A percentile compares a stretch with the other conserved stretches of the same genome.
phyloP scores from a whole-genome alignment of 2,329 filamentous ascomycete species.

The Aphanoascus verrucosus region DNA sequence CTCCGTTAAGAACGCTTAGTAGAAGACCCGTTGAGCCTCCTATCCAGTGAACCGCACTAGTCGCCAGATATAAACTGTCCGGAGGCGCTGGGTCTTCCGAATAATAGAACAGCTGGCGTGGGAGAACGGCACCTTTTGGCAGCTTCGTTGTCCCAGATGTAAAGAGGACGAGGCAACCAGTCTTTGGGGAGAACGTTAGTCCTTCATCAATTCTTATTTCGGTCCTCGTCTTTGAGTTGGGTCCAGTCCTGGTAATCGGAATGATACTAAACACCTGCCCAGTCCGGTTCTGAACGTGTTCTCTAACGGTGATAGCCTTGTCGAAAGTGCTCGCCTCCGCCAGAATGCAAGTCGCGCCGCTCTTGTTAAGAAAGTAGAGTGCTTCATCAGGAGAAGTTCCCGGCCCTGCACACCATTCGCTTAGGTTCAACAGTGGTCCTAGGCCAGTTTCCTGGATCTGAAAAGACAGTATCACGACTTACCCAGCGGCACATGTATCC shows the following conservation, averaged over 20 bases:
- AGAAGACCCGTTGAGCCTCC: conserved; percentile 3
- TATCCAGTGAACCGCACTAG: conserved; percentile 9
- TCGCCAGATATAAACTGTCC: conserved; percentile 1
- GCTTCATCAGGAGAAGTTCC: conserved; percentile 34
- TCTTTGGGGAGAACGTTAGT: neutral
- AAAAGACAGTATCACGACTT: neutral
- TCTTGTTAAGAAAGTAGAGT: conserved; percentile 35
- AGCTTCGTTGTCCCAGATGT: conserved; percentile 38
- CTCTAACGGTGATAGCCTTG: conserved; percentile 22
- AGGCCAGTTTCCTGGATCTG: neutral
- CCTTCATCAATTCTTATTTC: neutral
- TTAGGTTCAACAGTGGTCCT: neutral
- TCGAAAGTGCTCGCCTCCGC: conserved; percentile 27
- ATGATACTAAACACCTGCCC: neutral
- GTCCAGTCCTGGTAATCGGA: neutral
- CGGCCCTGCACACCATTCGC: conserved; percentile 22
- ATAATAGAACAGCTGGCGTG: conserved; percentile 2
- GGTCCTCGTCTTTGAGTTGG: too few species aligned
- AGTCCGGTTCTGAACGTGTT: conserved; percentile 24
- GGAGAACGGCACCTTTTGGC: conserved; percentile 34
- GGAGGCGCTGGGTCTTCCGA: neutral
- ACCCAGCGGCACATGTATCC: conserved; percentile 37
- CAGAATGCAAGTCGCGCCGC: conserved; percentile 29
- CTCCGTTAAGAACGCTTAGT: neutral
- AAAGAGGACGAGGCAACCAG: conserved; percentile 34